A percentile compares a stretch with the other conserved stretches of the same genome.
phyloP scores from a whole-genome alignment of 345 rosid genomes.

The Lagerstroemia speciosa region DNA sequence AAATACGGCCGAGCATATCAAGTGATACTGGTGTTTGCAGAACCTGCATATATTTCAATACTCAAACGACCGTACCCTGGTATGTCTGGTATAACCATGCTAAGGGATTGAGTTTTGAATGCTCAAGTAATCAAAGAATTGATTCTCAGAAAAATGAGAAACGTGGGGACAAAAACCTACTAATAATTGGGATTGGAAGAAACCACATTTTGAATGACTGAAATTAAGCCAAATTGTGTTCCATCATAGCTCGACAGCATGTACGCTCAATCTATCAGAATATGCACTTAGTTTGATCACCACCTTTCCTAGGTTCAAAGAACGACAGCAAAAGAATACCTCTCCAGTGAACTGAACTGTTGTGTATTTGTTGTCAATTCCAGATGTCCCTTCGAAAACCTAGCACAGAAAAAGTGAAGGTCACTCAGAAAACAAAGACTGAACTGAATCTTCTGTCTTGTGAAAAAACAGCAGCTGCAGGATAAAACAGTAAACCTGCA shows the following conservation, averaged over 20 bases:
- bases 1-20: constrained; percentile 97
- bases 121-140: not conserved
- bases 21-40: constrained; percentile 79
- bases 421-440: constrained; percentile 1
- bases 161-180: not conserved
- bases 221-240: not conserved
- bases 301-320: not conserved
- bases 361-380: constrained; percentile 86
- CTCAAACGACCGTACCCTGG: not conserved
- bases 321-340: constrained; percentile 23
- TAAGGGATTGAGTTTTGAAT: not conserved
- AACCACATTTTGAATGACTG: not conserved
- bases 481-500: constrained; percentile 43
- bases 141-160: not conserved
- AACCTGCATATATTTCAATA: constrained; percentile 35
- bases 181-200: not conserved
- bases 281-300: not conserved
- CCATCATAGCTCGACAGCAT: not conserved
- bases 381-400: constrained; percentile 96
- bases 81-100: not conserved
- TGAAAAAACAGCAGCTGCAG: not conserved
- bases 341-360: constrained; percentile 91
- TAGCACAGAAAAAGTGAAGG: constrained; percentile 13
- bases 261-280: not conserved
- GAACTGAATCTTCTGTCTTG: not conserved